Percentiles rank a stretch among this genome's conserved stretches.
Conservation (phyloP, 2,329 filamentous ascomycete genomes). For the Ramularia endophylla region DNA sequence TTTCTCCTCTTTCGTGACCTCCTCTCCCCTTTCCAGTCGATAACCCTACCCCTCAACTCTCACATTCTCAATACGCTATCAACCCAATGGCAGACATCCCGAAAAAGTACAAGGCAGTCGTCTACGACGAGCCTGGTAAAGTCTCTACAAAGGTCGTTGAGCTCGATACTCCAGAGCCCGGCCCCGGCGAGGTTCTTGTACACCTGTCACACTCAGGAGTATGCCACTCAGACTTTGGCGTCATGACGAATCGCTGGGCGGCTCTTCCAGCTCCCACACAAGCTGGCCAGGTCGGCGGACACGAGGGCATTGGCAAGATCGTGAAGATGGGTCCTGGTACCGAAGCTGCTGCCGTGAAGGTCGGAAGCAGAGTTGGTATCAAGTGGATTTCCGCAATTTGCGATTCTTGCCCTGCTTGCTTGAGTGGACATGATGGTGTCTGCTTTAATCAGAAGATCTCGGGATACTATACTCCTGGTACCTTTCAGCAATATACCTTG, state of each 20-base stretch:
- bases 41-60: not conserved
- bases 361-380: constrained; percentile 65
- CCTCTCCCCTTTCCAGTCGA: no score
- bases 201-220: constrained; percentile 54
- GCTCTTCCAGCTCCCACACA: constrained; percentile 54
- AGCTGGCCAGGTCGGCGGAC: constrained; percentile 60
- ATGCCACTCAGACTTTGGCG: constrained; percentile 57
- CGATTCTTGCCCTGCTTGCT: constrained; percentile 48
- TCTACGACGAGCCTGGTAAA: constrained; percentile 61
- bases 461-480: constrained; percentile 64
- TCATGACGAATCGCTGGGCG: constrained; percentile 41
- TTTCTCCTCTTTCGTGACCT: no score
- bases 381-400: constrained; percentile 60
- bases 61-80: not conserved
- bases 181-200: constrained; percentile 45
- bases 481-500: constrained; percentile 65
- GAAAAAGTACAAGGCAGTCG: constrained; percentile 55
- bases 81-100: constrained; percentile 36
- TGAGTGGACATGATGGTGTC: constrained; percentile 49
- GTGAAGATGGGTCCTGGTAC: constrained; percentile 59
- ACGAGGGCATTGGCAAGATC: constrained; percentile 60
- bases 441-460: constrained; percentile 54
- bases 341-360: constrained; percentile 50
- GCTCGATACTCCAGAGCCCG: constrained; percentile 59
- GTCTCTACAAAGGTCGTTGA: constrained; percentile 60